Evolutionary conservation across 768 basidiomycete species (phyloP).

Genomic region (Zangia roseola): DNA sequence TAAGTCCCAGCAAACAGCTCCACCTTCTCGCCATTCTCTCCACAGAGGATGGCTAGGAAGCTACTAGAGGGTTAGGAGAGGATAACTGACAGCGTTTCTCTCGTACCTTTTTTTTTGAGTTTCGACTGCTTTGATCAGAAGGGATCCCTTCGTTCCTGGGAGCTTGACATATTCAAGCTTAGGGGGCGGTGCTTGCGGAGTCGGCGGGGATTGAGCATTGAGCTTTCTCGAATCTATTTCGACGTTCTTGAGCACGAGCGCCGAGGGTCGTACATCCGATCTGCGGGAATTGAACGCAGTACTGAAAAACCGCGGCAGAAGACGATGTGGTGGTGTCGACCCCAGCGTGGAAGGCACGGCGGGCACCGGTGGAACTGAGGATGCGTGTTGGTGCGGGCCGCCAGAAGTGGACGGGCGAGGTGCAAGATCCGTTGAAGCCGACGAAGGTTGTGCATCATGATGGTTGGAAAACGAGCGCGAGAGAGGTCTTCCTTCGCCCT

Average conservation of each 20-base stretch:
- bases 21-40: conserved; percentile 90
- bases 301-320: conserved; percentile 69
- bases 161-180: conserved; percentile 92
- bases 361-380: conserved; percentile 20
- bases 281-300: conserved; percentile 60
- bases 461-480: conserved; percentile 28
- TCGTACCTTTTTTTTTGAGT: conserved; percentile 82
- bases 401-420: conserved; percentile 38
- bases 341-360: conserved; percentile 32
- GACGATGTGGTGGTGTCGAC: conserved; percentile 50
- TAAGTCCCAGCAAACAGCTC: conserved; percentile 92
- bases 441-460: conserved; percentile 12
- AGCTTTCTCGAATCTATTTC: conserved; percentile 43
- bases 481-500: conserved; percentile 18
- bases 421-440: conserved; percentile 10
- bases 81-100: background rate
- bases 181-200: conserved; percentile 64
- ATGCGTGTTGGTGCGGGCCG: conserved; percentile 21
- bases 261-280: conserved; percentile 51
- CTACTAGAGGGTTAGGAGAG: conserved; percentile 36
- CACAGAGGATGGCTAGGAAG: conserved; percentile 90
- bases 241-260: conserved; percentile 33
- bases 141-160: conserved; percentile 83
- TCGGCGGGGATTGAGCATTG: conserved; percentile 29
- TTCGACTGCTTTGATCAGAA: conserved; percentile 85